A percentile compares a stretch with the other conserved stretches of the same genome.
phyloP scores from a whole-genome alignment of 306 rosid species.

The Acacia acuminata region DNA sequence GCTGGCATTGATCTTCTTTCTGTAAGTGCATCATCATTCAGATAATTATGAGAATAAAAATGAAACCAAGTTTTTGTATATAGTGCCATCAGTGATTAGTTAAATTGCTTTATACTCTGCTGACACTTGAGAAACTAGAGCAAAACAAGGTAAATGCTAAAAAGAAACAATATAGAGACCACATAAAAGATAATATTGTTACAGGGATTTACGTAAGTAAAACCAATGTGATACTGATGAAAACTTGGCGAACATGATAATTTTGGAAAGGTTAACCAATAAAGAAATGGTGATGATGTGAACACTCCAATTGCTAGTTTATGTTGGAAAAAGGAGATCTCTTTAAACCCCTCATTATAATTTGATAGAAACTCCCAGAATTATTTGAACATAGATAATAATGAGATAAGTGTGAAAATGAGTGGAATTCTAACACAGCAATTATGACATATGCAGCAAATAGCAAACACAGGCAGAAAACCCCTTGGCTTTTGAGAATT shows the following conservation, averaged over 20 bases:
- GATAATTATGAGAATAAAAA: constrained; percentile 20
- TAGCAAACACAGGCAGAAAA: neutral
- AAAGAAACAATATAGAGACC: neutral
- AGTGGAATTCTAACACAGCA: too few relatives aligned
- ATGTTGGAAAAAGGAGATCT: neutral
- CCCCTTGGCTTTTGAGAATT: neutral
- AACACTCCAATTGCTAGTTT: neutral
- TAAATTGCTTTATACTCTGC: neutral
- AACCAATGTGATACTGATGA: neutral
- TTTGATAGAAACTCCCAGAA: neutral
- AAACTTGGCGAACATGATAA: neutral
- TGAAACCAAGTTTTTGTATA: constrained; percentile 11
- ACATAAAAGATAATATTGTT: constrained; percentile 11
- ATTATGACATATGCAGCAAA: neutral
- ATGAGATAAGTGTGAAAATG: neutral
- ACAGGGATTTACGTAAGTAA: constrained; percentile 16
- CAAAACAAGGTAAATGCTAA: constrained; percentile 13
- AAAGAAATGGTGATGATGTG: neutral
- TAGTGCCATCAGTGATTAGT: constrained; percentile 1
- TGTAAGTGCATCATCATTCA: constrained; percentile 55
- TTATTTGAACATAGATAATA: neutral
- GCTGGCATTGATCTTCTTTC: constrained; percentile 87
- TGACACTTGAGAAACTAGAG: constrained; percentile 20
- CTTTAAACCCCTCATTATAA: neutral
- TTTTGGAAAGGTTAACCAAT: constrained; percentile 14